Percentiles rank a stretch among this genome's conserved stretches.
phyloP scores from a whole-genome alignment of 768 basidiomycete genomes.

The Suillus lakei region DNA sequence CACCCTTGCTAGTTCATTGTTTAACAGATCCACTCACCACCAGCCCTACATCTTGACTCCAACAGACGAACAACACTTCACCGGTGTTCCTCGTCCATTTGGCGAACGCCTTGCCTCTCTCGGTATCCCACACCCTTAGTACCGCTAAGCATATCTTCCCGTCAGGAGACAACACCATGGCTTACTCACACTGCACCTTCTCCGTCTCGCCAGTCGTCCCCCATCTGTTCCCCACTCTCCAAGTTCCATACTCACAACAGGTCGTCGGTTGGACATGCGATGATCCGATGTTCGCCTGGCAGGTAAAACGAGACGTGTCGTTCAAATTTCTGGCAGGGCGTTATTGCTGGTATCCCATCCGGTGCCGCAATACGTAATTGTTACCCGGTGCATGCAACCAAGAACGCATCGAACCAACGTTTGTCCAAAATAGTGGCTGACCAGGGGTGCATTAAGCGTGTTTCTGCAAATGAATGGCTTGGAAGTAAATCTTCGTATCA shows the following conservation, averaged over 20 bases:
- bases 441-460: background rate
- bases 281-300: background rate
- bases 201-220: background rate
- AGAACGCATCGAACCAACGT: background rate
- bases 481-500: background rate
- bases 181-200: background rate
- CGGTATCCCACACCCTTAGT: background rate
- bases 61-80: too few relatives aligned
- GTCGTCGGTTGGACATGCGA: background rate
- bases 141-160: background rate
- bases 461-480: background rate
- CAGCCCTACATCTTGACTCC: too few relatives aligned
- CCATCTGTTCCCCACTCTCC: background rate
- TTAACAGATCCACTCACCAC: background rate
- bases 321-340: background rate
- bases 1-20: background rate
- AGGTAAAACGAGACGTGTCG: background rate
- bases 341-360: background rate
- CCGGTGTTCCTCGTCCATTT: too few relatives aligned
- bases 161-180: background rate
- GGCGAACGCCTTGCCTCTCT: background rate
- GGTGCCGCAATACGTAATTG: background rate
- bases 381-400: background rate
- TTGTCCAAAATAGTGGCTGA: background rate
- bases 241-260: background rate